Evolutionary conservation across 208 protist genomes (phyloP).

Genomic region (Endotrypanum monterogeii): DNA sequence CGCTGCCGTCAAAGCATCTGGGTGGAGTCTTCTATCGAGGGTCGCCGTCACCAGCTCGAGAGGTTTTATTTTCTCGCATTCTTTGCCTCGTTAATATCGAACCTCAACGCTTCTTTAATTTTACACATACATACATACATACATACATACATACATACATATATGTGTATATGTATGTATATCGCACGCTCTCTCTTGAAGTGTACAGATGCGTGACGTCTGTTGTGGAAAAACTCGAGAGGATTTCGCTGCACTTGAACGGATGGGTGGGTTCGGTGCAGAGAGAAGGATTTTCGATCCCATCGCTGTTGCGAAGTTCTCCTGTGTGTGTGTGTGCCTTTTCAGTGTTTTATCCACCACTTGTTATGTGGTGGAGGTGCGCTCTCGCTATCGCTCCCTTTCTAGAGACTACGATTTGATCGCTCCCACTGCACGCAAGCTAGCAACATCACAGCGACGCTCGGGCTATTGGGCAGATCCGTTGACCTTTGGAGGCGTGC

Average conservation of each 20-base stretch:
- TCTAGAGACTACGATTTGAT: slow-evolving; percentile 5
- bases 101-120: neutral
- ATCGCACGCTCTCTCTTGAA: neutral
- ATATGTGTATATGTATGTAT: neutral
- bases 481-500: neutral
- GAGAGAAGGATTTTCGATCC: neutral
- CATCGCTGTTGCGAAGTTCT: neutral
- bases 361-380: slow-evolving; percentile 24
- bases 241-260: neutral
- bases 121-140: too few relatives aligned
- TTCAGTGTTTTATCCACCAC: slow-evolving; percentile 12
- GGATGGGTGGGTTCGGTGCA: neutral
- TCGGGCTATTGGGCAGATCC: neutral
- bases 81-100: neutral
- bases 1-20: neutral
- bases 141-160: too few relatives aligned
- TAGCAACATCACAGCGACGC: too few relatives aligned
- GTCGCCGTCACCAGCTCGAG: neutral
- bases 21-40: neutral
- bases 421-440: neutral
- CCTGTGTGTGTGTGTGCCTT: slow-evolving; percentile 20
- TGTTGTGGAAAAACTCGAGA: neutral
- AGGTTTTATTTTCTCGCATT: neutral
- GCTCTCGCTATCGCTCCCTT: slow-evolving; percentile 13
- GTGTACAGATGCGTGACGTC: neutral